A percentile compares a stretch with the other conserved stretches of the same genome.
Conservation (phyloP, 768 basidiomycete genomes). For the Termitomyces sp. region DNA sequence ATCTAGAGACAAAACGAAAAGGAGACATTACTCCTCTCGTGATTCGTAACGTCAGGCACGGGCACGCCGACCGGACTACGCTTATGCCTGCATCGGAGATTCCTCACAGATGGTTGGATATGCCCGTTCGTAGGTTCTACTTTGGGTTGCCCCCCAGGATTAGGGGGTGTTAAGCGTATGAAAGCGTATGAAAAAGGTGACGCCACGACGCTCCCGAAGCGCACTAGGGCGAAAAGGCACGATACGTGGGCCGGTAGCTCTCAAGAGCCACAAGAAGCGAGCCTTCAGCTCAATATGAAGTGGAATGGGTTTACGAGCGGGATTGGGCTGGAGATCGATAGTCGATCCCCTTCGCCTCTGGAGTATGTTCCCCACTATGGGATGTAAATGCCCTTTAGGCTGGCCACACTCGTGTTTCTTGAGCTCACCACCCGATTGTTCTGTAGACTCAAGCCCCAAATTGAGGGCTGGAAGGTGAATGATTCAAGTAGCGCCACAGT, state of each 20-base stretch:
- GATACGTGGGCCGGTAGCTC: neutral
- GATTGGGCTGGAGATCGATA: neutral
- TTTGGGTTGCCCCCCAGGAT: neutral
- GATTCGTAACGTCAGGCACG: too few species aligned
- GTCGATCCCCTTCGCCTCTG: neutral
- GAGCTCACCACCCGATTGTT: neutral
- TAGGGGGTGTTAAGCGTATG: neutral
- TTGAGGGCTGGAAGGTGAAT: neutral
- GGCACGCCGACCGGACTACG: too few species aligned
- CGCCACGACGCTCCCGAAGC: neutral
- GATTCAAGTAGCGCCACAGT: neutral
- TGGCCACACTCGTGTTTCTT: neutral
- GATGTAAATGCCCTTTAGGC: neutral
- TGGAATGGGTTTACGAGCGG: neutral
- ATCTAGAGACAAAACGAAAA: too few species aligned
- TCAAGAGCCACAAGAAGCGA: neutral
- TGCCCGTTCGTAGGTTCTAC: neutral
- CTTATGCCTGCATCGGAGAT: too few species aligned
- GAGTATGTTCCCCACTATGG: neutral
- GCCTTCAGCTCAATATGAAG: neutral
- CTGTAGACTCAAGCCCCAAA: neutral
- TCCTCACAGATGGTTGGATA: neutral
- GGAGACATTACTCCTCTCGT: too few species aligned
- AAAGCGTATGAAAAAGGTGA: neutral
- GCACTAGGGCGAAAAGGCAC: neutral